phyloP scores from a whole-genome alignment of 177 flowering plant genomes.

The Vitis hybrid region DNA sequence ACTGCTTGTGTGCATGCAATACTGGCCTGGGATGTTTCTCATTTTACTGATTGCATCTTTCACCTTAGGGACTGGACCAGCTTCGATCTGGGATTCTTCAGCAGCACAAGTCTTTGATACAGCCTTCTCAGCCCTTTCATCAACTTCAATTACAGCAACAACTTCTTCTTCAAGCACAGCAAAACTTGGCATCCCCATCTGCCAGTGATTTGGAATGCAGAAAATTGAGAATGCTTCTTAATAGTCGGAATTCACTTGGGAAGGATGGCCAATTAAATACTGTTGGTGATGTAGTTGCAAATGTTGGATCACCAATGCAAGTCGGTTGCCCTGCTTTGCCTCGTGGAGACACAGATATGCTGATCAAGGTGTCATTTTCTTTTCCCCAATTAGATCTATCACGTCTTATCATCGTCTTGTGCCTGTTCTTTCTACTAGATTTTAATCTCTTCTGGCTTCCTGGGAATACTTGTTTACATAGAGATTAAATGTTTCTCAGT shows the following conservation, averaged over 20 bases:
- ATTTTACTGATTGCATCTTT: not conserved
- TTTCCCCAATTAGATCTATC: not conserved
- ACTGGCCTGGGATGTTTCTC: not conserved
- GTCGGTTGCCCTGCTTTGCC: slow-evolving; percentile 46
- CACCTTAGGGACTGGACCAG: slow-evolving; percentile 64
- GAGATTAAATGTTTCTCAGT: slow-evolving; percentile 46
- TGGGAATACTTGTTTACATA: slow-evolving; percentile 12
- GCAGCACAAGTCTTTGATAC: slow-evolving; percentile 65
- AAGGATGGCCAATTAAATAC: slow-evolving; percentile 65
- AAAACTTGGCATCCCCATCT: slow-evolving; percentile 48
- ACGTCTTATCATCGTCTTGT: not conserved
- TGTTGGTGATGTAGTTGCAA: slow-evolving; percentile 58
- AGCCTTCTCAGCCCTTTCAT: slow-evolving; percentile 63
- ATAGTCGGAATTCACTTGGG: slow-evolving; percentile 40
- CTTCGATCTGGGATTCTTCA: slow-evolving; percentile 68
- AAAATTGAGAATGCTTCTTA: slow-evolving; percentile 42
- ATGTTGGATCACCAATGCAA: slow-evolving; percentile 61
- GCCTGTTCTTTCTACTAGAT: not conserved
- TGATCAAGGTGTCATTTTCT: slow-evolving; percentile 50
- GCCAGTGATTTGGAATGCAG: slow-evolving; percentile 56
- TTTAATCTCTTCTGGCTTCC: slow-evolving; percentile 2
- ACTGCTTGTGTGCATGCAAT: not conserved
- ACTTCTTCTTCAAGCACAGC: slow-evolving; percentile 40
- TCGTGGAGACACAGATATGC: slow-evolving; percentile 65
- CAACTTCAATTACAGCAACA: slow-evolving; percentile 38